Base-by-base conservation (phyloP, 352 stramenopile species). In the Phytophthora kernoviae region DNA sequence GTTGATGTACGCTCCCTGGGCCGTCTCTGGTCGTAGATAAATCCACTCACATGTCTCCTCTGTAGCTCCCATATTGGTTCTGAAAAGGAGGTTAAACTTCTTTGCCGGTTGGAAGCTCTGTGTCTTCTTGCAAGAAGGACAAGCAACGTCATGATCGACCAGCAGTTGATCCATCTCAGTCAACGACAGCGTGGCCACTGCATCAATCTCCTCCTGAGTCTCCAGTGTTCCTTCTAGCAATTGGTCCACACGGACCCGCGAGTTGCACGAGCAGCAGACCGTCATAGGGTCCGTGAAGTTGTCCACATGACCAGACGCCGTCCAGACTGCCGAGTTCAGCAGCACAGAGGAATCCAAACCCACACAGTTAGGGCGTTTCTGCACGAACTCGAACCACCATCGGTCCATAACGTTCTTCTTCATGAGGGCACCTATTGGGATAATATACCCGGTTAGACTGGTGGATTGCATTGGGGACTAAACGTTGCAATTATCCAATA, bases 221-320 rank as follows among this genome's bases (percentile, higher is more conserved):
- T 66, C 43, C 27, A 90, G 58, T 47, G 70, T 75, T 3, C 65
- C 53, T 34, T 91, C 81, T 3, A 94, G 77, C 26, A 91, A 58
- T 58, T 92, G 79, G 52, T 94, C 82, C 48, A 91, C 83, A 33
- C 82, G 82, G 30, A 89, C 79, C 36, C 84, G 82, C 12, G 77
- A 81, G 74, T 99, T 98, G 70, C 93, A 98, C 51, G 86, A 78
- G 41, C 83, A 84, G 73, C 96, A 99, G 73, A 99, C 95, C 5
- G 97, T 93, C 94, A 99, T 99, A 21, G 96, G 96, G 84, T 99
- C 97, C 12, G 84, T 97, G 73, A 99, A 99, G 60, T 97, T 97
- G 43, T 96, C 93, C 17, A 99, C 87, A 65, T 99, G 97, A 34
- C 97, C 97, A 8, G 91, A 98, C 7, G 93, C 95, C 45, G 96